These are phyloP conservation scores for Conringia planisiliqua DNA, from an alignment of 345 rosid genomes.

Conservation along the genomic window DNA sequence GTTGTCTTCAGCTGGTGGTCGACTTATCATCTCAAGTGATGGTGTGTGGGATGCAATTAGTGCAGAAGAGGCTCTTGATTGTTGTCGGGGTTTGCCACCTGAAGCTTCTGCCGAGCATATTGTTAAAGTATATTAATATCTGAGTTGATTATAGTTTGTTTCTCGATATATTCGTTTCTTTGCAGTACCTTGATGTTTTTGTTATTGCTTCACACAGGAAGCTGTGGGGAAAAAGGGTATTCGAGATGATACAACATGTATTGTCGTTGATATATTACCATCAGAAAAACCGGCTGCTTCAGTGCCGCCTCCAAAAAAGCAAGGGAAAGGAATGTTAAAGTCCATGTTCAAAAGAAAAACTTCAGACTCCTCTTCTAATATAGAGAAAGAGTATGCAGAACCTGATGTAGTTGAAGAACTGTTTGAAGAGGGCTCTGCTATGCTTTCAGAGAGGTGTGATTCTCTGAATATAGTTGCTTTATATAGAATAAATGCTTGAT, in stretches of 20 bases:
- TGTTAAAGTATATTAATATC: constrained; percentile 59
- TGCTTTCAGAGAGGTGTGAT: constrained; percentile 93
- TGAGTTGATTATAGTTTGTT: not conserved
- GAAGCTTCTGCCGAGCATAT: constrained; percentile 92
- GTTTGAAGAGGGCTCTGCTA: constrained; percentile 93
- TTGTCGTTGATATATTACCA: constrained; percentile 84
- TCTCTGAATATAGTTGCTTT: not conserved
- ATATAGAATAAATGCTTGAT: not conserved
- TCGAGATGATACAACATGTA: constrained; percentile 98
- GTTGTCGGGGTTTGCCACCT: constrained; percentile 86
- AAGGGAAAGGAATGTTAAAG: constrained; percentile 77
- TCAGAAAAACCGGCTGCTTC: constrained; percentile 75
- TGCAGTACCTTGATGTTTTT: constrained; percentile 16
- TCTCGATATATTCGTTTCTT: not conserved
- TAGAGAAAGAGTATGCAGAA: constrained; percentile 60
- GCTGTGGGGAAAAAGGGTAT: constrained; percentile 81
- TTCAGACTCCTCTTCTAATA: constrained; percentile 68
- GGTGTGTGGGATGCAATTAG: constrained; percentile 98
- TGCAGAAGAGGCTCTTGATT: constrained; percentile 79
- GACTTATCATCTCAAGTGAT: constrained; percentile 89
- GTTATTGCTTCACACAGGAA: constrained; percentile 53
- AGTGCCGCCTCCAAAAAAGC: constrained; percentile 65
- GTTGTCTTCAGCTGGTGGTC: constrained; percentile 90
- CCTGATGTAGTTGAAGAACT: constrained; percentile 90
- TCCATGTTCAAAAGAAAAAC: constrained; percentile 80